Conservation (phyloP, 225 moss, liverwort and hornwort species). For the Sphagnum tenellum region DNA sequence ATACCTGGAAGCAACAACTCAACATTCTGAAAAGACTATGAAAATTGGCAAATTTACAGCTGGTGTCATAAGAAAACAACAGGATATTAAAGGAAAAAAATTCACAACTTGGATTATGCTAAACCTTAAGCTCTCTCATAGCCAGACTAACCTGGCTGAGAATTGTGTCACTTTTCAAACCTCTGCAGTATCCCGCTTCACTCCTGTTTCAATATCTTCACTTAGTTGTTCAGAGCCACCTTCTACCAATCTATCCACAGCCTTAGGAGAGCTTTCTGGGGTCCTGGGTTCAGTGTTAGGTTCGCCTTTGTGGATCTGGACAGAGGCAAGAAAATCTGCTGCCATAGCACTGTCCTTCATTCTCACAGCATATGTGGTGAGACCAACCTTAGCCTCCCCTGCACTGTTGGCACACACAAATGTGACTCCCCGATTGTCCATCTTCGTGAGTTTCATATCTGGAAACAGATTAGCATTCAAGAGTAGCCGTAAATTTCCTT, state of each 20-base stretch:
- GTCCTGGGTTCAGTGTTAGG: conserved; percentile 43
- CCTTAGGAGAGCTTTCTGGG: conserved; percentile 64
- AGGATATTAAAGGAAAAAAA: no score
- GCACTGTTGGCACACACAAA: conserved; percentile 79
- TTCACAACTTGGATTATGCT: no score
- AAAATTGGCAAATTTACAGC: no score
- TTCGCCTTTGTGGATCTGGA: conserved; percentile 59
- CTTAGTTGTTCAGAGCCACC: neutral
- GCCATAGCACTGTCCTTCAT: conserved; percentile 57
- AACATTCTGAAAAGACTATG: no score
- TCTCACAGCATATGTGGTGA: conserved; percentile 73
- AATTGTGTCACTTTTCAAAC: neutral
- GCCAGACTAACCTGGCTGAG: no score
- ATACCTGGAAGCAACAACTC: no score
- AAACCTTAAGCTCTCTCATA: no score
- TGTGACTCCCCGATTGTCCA: conserved; percentile 83
- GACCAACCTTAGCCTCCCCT: conserved; percentile 53
- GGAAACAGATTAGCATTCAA: conserved; percentile 81
- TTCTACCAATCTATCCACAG: conserved; percentile 26
- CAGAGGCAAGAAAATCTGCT: conserved; percentile 55
- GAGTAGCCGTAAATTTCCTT: conserved; percentile 73
- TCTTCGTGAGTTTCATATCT: conserved; percentile 88
- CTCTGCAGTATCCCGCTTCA: neutral
- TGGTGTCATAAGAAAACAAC: no score
- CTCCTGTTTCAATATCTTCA: conserved; percentile 17